A percentile compares a stretch with the other conserved stretches of the same genome.
Evolutionary conservation across 805 yeast genomes (phyloP).

Genomic region (Wickerhamomyces canadensis): DNA sequence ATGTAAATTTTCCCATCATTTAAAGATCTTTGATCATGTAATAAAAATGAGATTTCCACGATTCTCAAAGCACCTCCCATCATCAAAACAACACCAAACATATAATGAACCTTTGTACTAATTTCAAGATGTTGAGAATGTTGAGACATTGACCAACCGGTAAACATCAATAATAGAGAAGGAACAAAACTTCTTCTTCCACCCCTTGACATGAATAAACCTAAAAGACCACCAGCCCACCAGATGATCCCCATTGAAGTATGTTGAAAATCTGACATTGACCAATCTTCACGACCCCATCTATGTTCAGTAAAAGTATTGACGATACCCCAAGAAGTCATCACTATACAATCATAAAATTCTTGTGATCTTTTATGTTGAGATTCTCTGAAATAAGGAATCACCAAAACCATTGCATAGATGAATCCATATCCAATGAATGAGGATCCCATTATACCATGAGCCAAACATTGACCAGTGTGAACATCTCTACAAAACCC

Average conservation of each 20-base stretch:
- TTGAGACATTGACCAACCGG: constrained; percentile 93
- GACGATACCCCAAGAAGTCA: constrained; percentile 87
- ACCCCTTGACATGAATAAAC: constrained; percentile 67
- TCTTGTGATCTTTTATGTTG: constrained; percentile 64
- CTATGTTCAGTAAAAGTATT: constrained; percentile 96
- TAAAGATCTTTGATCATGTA: constrained; percentile 50
- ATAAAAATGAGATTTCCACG: constrained; percentile 72
- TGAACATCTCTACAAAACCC: constrained; percentile 83
- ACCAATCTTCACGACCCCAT: constrained; percentile 88
- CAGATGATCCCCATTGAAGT: constrained; percentile 95
- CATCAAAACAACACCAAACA: constrained; percentile 81
- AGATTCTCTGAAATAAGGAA: constrained; percentile 68
- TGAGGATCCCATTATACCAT: constrained; percentile 93
- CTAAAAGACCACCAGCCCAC: constrained; percentile 93
- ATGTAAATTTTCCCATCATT: constrained; percentile 47
- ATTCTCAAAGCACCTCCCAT: constrained; percentile 72
- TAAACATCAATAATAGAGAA: constrained; percentile 71
- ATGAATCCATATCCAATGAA: constrained; percentile 78
- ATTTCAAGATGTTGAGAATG: constrained; percentile 73
- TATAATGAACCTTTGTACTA: constrained; percentile 81
- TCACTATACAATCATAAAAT: constrained; percentile 72
- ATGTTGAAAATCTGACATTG: constrained; percentile 90
- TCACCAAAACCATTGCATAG: constrained; percentile 55
- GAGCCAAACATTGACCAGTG: constrained; percentile 94
- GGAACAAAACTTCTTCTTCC: constrained; percentile 74